These are phyloP conservation scores for Magnolia kwangsiensis DNA, from an alignment of 164 flowering plant species.

Conservation along the genomic window DNA sequence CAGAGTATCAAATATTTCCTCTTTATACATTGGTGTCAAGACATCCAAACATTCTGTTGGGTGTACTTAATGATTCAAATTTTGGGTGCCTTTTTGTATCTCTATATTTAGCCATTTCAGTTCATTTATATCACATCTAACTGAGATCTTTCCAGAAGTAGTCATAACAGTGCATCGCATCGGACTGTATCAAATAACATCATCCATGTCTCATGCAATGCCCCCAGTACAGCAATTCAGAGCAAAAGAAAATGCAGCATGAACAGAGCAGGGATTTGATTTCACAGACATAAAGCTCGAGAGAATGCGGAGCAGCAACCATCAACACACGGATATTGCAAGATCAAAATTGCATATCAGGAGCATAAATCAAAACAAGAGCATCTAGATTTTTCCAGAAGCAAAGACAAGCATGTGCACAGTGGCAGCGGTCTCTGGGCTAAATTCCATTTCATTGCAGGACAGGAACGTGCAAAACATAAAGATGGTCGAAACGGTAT, in stretches of 20 bases:
- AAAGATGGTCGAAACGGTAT: neutral
- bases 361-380: neutral
- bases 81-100: no score
- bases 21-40: no score
- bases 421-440: neutral
- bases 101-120: no score
- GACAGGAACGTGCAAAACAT: neutral
- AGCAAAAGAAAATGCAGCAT: neutral
- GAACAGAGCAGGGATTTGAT: neutral
- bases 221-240: neutral
- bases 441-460: neutral
- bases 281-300: neutral
- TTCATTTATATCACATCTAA: no score
- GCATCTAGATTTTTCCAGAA: neutral
- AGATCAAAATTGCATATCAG: neutral
- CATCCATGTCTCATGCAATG: neutral
- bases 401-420: neutral
- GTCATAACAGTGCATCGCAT: no score
- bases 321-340: neutral
- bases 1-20: no score
- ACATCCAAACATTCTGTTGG: no score
- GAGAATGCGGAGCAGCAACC: no score
- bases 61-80: no score
- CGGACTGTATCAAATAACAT: no score
- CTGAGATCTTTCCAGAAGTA: no score